Evolutionary conservation across 2,329 filamentous ascomycete species (phyloP).

Genomic region (Trichophaea hybrida): DNA sequence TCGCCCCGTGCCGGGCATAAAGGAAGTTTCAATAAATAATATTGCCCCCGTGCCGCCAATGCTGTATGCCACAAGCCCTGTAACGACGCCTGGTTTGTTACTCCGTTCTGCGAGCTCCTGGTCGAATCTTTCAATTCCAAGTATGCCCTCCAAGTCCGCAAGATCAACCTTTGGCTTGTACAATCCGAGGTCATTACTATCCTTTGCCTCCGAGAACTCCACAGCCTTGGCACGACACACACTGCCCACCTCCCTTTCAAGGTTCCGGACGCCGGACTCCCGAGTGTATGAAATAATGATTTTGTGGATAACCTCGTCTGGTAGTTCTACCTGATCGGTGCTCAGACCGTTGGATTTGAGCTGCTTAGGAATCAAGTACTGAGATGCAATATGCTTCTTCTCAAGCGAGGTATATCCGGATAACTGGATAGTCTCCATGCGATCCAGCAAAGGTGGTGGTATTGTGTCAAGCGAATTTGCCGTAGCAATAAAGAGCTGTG

Average conservation of each 20-base stretch:
- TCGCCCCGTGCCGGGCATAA: constrained; percentile 78
- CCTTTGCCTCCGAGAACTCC: constrained; percentile 80
- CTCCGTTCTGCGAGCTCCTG: constrained; percentile 87
- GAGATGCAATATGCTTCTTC: constrained; percentile 85
- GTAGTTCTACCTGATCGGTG: constrained; percentile 59
- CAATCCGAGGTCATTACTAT: constrained; percentile 48
- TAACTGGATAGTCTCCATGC: constrained; percentile 91
- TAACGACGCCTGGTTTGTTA: constrained; percentile 78
- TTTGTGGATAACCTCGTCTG: constrained; percentile 76
- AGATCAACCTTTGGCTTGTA: constrained; percentile 63
- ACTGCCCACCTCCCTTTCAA: constrained; percentile 88
- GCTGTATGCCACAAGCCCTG: constrained; percentile 87
- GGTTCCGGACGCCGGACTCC: constrained; percentile 86
- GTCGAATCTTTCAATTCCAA: constrained; percentile 86
- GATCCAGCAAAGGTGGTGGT: constrained; percentile 78
- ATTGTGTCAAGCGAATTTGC: constrained; percentile 93
- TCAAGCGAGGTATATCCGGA: constrained; percentile 94
- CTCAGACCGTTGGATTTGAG: constrained; percentile 76
- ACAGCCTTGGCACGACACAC: constrained; percentile 93
- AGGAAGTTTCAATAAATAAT: constrained; percentile 92
- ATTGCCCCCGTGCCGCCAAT: constrained; percentile 89
- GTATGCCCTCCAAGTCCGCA: constrained; percentile 73
- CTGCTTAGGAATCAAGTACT: constrained; percentile 93
- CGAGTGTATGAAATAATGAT: constrained; percentile 95
- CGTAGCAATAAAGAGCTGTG: constrained; percentile 74